phyloP scores from a whole-genome alignment of 2,329 filamentous ascomycete species.

The Aspergillus neotritici region DNA sequence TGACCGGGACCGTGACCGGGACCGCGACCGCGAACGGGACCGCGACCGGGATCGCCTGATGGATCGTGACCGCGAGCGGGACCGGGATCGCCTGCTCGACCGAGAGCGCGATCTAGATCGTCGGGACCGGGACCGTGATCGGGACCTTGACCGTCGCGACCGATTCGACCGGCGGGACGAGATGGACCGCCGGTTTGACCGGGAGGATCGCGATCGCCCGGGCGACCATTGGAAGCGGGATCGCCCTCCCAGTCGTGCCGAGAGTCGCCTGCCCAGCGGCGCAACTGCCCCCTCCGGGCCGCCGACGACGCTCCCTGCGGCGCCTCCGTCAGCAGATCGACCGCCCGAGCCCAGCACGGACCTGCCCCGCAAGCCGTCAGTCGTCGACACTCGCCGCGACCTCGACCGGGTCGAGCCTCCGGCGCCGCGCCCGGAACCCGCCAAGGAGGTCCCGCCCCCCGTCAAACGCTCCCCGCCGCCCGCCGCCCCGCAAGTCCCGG shows the following conservation, averaged over 20 bases:
- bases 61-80: constrained; percentile 30
- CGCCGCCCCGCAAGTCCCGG: constrained; percentile 38
- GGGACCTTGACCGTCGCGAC: constrained; percentile 25
- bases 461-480: constrained; percentile 34
- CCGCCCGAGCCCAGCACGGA: constrained; percentile 20
- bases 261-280: constrained; percentile 24
- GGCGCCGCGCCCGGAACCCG: constrained; percentile 21
- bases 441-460: constrained; percentile 22
- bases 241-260: constrained; percentile 29
- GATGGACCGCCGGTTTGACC: constrained; percentile 26
- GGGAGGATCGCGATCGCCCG: constrained; percentile 29
- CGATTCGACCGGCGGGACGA: constrained; percentile 27
- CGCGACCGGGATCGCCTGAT: constrained; percentile 27
- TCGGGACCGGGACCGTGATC: constrained; percentile 20
- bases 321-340: constrained; percentile 18
- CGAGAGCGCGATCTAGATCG: constrained; percentile 23
- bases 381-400: constrained; percentile 29
- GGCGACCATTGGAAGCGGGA: constrained; percentile 37
- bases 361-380: constrained; percentile 20
- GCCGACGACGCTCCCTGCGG: constrained; percentile 8
- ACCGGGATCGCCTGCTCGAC: constrained; percentile 34
- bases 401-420: constrained; percentile 24
- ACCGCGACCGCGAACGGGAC: constrained; percentile 33
- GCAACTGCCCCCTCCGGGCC: constrained; percentile 16
- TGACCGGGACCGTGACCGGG: constrained; percentile 31